Evolutionary conservation across 225 moss, liverwort and hornwort species (phyloP).

Genomic region (Asterella californica): DNA sequence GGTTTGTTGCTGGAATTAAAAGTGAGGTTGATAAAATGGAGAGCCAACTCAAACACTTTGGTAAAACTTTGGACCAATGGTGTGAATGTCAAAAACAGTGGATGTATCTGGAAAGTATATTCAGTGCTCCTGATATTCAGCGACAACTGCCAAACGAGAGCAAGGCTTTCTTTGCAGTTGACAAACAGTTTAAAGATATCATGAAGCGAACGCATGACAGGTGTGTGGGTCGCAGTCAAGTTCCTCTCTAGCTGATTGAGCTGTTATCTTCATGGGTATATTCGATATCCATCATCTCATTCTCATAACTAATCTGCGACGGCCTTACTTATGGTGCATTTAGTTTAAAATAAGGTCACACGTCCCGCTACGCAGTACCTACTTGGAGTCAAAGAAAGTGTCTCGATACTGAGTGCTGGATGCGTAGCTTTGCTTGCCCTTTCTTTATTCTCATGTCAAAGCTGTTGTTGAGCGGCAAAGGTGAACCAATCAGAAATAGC

Average conservation of each 20-base stretch:
- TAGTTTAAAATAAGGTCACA: too few species aligned
- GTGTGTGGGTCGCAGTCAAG: conserved; percentile 20
- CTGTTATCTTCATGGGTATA: background rate
- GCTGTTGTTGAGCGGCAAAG: background rate
- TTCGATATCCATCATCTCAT: background rate
- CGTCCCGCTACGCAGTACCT: background rate
- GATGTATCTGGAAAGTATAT: conserved; percentile 98
- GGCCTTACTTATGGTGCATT: background rate
- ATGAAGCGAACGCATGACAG: conserved; percentile 95
- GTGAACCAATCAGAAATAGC: background rate
- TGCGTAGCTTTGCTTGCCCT: background rate
- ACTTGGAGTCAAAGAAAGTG: background rate
- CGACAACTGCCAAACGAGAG: conserved; percentile 96
- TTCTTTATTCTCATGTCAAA: background rate
- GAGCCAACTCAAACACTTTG: conserved; percentile 67
- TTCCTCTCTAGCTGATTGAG: background rate
- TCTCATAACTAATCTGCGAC: background rate
- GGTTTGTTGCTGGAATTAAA: conserved; percentile 67
- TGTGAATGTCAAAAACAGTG: conserved; percentile 95
- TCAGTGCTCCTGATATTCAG: conserved; percentile 88
- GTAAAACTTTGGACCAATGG: conserved; percentile 87
- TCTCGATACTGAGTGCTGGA: background rate
- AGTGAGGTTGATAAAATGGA: conserved; percentile 84
- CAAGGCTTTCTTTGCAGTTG: conserved; percentile 87
- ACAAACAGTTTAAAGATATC: conserved; percentile 91